Conservation (phyloP, 441 rosid genomes). For the Adansonia madagascariensis region DNA sequence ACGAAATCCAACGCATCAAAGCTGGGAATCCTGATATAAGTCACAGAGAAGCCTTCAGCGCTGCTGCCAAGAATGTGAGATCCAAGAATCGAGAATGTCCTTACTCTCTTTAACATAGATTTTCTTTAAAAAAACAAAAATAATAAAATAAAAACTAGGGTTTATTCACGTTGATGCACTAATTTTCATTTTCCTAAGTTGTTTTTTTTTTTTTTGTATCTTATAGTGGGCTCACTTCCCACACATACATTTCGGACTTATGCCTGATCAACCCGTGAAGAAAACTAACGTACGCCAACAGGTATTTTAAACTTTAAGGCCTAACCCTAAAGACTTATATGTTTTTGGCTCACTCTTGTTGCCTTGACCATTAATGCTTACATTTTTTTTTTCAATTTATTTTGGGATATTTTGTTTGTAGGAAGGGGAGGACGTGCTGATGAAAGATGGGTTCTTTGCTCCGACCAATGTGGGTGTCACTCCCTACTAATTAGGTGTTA, state of each 20-base stretch:
- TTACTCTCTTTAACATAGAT: neutral
- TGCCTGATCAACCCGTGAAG: slow-evolving; percentile 99
- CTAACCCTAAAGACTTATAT: no score
- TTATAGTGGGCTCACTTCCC: slow-evolving; percentile 99
- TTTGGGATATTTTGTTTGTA: no score
- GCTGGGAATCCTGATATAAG: slow-evolving; percentile 96
- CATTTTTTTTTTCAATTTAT: no score
- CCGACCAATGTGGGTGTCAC: slow-evolving; percentile 68
- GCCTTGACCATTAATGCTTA: no score
- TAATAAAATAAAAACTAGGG: neutral
- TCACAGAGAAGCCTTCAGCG: slow-evolving; percentile 97
- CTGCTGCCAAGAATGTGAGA: slow-evolving; percentile 95
- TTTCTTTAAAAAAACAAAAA: no score
- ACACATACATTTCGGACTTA: slow-evolving; percentile 94
- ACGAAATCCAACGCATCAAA: slow-evolving; percentile 98
- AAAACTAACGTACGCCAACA: slow-evolving; percentile 74
- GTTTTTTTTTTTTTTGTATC: neutral
- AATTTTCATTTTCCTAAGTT: neutral
- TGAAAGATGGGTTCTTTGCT: slow-evolving; percentile 81
- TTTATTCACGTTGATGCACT: neutral
- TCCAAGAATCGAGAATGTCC: slow-evolving; percentile 21
- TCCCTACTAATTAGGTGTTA: slow-evolving; percentile 41
- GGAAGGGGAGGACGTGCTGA: slow-evolving; percentile 68
- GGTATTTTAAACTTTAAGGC: slow-evolving; percentile 37
- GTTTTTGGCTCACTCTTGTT: no score